Evolutionary conservation across 163 green algal species (phyloP), one percentile per base, ranked within the genome.

Genomic region (Chlamydomonas reinhardtii): DNA sequence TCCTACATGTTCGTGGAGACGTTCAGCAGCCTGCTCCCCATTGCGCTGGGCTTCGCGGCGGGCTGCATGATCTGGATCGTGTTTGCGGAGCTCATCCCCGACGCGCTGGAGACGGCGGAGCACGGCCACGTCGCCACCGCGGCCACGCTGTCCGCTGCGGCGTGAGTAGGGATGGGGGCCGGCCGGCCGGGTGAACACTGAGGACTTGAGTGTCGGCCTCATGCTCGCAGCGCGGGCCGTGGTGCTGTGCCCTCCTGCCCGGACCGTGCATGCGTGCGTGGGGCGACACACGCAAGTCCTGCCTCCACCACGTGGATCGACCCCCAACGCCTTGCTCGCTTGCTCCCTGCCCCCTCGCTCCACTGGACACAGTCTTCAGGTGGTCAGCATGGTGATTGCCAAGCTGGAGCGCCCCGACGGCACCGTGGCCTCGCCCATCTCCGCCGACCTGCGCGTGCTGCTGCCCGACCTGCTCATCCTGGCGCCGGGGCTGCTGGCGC

Each of bases 31-130:
- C 89, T 99, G 82, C 94, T 99, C 78, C 98, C 98, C 0, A 68
- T 99, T 22, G 97, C 95, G 8, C 89, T 99, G 75, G 98, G 98
- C 72, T 99, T 99, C 93, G 97, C 98, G 2, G 98, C 97, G 2
- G 98, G 98, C 39, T 99, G 97, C 94, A 99, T 99, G 98, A 92
- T 99, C 24, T 99, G 97, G 97, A 98, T 99, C 66, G 97, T 98
- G 52, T 97, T 99, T 85, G 97, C 96, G 2, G 98, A 99, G 93
- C 93, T 99, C 52, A 92, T 99, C 68, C 98, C 98, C 1, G 98
- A 99, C 66, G 95, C 97, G 14, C 88, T 99, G 75, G 94, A 96
- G 70, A 91, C 92, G 25, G 77, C 89, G 2, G 89, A 94, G 32
- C 81, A 91, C 17, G 84, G 87, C 37, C 88, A 93, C 61, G 94